A percentile compares a stretch with the other conserved stretches of the same genome.
Conservation (phyloP, 768 basidiomycete species). For the Coprinopsis marcescibilis region DNA sequence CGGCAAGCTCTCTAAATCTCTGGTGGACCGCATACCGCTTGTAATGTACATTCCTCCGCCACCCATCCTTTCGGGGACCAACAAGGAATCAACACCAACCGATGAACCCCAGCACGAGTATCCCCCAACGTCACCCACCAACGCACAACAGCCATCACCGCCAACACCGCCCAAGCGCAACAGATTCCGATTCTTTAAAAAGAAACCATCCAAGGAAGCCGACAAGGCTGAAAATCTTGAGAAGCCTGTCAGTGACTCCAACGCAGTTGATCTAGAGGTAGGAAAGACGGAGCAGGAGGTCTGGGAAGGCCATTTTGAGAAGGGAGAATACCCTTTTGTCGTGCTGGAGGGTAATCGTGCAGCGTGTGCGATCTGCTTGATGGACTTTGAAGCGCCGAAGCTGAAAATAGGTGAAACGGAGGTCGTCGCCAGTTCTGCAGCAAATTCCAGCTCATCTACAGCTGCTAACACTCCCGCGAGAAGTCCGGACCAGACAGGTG, state of each 20-base stretch:
- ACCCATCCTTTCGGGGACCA: constrained; percentile 37
- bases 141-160: constrained; percentile 26
- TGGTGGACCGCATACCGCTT: constrained; percentile 76
- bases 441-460: background rate
- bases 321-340: constrained; percentile 74
- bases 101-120: constrained; percentile 47
- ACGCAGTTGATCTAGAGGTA: constrained; percentile 11
- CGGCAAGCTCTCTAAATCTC: constrained; percentile 61
- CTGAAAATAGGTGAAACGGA: constrained; percentile 18
- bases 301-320: constrained; percentile 80
- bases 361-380: constrained; percentile 76
- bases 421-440: background rate
- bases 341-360: constrained; percentile 78
- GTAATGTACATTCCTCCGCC: constrained; percentile 84
- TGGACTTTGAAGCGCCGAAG: constrained; percentile 78
- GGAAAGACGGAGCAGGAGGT: constrained; percentile 31
- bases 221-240: constrained; percentile 1
- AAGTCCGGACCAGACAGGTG: background rate
- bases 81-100: constrained; percentile 25
- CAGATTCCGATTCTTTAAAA: constrained; percentile 50
- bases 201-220: constrained; percentile 19
- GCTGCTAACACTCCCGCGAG: background rate
- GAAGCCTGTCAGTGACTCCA: constrained; percentile 1
- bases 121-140: constrained; percentile 46
- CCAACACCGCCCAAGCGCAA: background rate